These are phyloP conservation scores for Diplodia corticola DNA, from an alignment of 2,329 filamentous ascomycete species.

Conservation along the genomic window DNA sequence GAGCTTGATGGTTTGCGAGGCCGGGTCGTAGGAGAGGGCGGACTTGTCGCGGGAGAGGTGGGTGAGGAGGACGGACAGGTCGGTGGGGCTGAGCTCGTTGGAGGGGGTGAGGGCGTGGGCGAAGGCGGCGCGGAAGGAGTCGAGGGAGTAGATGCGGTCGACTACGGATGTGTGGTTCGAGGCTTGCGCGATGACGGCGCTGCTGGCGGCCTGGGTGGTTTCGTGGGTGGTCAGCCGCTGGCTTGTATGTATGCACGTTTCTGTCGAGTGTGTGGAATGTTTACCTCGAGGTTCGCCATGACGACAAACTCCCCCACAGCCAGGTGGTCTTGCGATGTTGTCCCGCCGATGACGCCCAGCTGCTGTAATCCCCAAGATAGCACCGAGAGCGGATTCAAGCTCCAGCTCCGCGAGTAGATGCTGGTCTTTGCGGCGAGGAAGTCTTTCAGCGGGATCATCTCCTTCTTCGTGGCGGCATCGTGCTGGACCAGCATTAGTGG, in stretches of 20 bases:
- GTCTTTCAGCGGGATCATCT: constrained; percentile 68
- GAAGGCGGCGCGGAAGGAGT: constrained; percentile 39
- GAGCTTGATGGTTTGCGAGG: constrained; percentile 76
- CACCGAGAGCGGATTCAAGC: constrained; percentile 68
- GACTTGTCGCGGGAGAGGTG: constrained; percentile 60
- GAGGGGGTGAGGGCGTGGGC: constrained; percentile 31
- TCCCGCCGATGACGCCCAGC: constrained; percentile 60
- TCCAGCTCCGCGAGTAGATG: constrained; percentile 71
- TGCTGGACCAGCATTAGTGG: constrained; percentile 39
- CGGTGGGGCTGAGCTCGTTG: constrained; percentile 48
- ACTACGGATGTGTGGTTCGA: constrained; percentile 37
- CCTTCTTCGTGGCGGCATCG: constrained; percentile 69
- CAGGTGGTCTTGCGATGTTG: constrained; percentile 55
- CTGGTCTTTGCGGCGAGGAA: constrained; percentile 68
- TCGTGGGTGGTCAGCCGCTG: not conserved
- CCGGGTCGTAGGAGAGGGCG: constrained; percentile 74
- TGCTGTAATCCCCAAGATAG: constrained; percentile 74
- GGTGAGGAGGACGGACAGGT: constrained; percentile 71
- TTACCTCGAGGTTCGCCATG: constrained; percentile 61
- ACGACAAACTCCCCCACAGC: constrained; percentile 66
- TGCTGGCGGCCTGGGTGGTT: constrained; percentile 39
- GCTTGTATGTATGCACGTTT: not conserved
- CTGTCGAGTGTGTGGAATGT: not conserved
- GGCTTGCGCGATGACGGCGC: constrained; percentile 40
- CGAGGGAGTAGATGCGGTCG: constrained; percentile 38